Evolutionary conservation across 75 land plant genomes (phyloP), one percentile per base, ranked within the genome.

Genomic region (Cupressus sempervirens): DNA sequence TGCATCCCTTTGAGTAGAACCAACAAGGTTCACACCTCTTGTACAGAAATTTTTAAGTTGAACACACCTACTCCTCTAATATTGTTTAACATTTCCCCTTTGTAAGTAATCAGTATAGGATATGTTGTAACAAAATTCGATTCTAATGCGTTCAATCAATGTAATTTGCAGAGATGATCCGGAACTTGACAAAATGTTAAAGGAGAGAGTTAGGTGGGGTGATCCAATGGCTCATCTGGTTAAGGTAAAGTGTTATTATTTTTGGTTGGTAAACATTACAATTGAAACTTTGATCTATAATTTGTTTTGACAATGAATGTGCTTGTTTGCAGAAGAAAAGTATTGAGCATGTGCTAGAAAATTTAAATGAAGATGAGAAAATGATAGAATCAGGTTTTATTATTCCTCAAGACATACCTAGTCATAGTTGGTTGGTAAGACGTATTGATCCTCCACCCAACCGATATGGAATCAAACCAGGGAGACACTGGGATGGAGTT

Each of bases 171-270:
- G 95, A 82, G 93, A 92, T 91, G 95, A 93, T 84, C 91, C 93
- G 13, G 98, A 98, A 4, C 94, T 96, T 70, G 99, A 98, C 73
- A 92, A 85, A 76, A 84, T 91, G 83, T 50, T 93, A 58, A 98
- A 89, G 89, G 96, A 94, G 20, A 90, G 91, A 85, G 26, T 94
- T 32, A 93, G 99, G 53, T 98, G 94, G 93, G 99, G 98, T 58
- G 99, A 98, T 89, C 99, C 99, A 0, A 96, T 98, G 99, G 99
- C 99, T 23, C 99, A 98, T 88, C 87, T 98, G 82, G 97, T 94
- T 5, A 98, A 98, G 94, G 92, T 92, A 90, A 82, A 52, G 84
- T 56, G 23, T 9, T 82, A 18, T n/a, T 43, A 3, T 82, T 85
- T 34, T 52, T 50, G 23, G 53, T 84, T 43, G 14, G 18, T 83